These are phyloP conservation scores for Colletotrichum sp. DNA, from an alignment of 2,329 filamentous ascomycete species.

Conservation along the genomic window DNA sequence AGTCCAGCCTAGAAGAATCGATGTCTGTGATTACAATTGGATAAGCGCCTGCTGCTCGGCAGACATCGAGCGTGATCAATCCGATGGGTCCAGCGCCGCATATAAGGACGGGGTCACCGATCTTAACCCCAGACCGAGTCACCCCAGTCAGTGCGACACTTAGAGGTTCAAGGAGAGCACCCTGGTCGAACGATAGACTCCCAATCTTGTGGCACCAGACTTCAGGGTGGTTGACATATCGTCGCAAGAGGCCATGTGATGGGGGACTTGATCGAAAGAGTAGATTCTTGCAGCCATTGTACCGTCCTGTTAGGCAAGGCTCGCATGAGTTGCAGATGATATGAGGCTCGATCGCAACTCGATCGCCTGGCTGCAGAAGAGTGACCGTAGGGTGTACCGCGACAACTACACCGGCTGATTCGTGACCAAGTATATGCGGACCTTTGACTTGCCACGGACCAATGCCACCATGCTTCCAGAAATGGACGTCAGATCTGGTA, in stretches of 20 bases:
- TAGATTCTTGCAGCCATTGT: slow-evolving; percentile 91
- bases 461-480: slow-evolving; percentile 95
- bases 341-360: slow-evolving; percentile 93
- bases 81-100: slow-evolving; percentile 96
- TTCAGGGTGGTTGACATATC: slow-evolving; percentile 94
- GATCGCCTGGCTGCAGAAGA: slow-evolving; percentile 80
- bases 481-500: slow-evolving; percentile 86
- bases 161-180: slow-evolving; percentile 87
- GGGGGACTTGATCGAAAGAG: slow-evolving; percentile 91
- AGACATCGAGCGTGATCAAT: slow-evolving; percentile 85
- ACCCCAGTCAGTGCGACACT: slow-evolving; percentile 88
- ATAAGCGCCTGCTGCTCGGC: slow-evolving; percentile 83
- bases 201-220: slow-evolving; percentile 97
- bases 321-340: slow-evolving; percentile 91
- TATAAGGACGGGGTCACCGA: slow-evolving; percentile 87
- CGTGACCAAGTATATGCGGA: slow-evolving; percentile 92
- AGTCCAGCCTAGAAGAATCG: slow-evolving; percentile 81
- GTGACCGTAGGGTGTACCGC: slow-evolving; percentile 83
- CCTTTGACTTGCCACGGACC: slow-evolving; percentile 92
- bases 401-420: slow-evolving; percentile 85
- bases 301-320: slow-evolving; percentile 88
- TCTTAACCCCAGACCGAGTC: slow-evolving; percentile 78
- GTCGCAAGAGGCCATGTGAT: slow-evolving; percentile 81
- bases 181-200: slow-evolving; percentile 88
- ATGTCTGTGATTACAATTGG: slow-evolving; percentile 96